phyloP scores from a whole-genome alignment of 148 eudicot species.

The Simmondsia chinensis region DNA sequence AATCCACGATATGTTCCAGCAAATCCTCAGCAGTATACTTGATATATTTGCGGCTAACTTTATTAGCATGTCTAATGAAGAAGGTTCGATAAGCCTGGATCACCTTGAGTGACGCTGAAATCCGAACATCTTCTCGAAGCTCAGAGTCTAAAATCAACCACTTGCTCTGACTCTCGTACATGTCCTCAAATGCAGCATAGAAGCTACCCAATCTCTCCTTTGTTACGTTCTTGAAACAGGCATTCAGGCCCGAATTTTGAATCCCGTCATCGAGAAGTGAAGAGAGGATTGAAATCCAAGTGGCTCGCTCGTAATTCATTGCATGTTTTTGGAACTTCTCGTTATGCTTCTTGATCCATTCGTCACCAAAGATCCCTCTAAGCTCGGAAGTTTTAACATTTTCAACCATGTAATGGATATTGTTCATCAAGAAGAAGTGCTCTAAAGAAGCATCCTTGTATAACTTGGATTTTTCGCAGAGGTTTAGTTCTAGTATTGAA shows the following conservation, averaged over 20 bases:
- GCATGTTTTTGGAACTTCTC: conserved; percentile 46
- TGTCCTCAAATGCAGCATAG: conserved; percentile 51
- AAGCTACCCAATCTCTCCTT: conserved; percentile 51
- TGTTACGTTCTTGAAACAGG: conserved; percentile 19
- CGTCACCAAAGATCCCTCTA: conserved; percentile 33
- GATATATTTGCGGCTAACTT: conserved; percentile 40
- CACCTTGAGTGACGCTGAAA: conserved; percentile 42
- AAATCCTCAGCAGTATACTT: conserved; percentile 64
- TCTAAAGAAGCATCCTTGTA: conserved; percentile 49
- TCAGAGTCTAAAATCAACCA: conserved; percentile 54
- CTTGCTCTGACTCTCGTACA: conserved; percentile 42
- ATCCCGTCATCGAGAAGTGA: conserved; percentile 42
- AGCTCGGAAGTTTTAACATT: conserved; percentile 44
- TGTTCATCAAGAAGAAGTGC: conserved; percentile 70
- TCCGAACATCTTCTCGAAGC: conserved; percentile 52
- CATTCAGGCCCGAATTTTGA: conserved; percentile 16
- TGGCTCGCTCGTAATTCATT: conserved; percentile 44
- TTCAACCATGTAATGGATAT: conserved; percentile 55
- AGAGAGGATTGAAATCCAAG: conserved; percentile 50
- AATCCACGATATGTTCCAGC: conserved; percentile 38
- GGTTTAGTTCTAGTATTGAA: conserved; percentile 40
- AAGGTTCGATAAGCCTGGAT: conserved; percentile 60
- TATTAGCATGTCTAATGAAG: conserved; percentile 14
- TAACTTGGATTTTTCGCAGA: conserved; percentile 41
- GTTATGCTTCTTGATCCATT: conserved; percentile 47